Conservation (phyloP, 768 basidiomycete genomes). For the Mycena vulgaris region DNA sequence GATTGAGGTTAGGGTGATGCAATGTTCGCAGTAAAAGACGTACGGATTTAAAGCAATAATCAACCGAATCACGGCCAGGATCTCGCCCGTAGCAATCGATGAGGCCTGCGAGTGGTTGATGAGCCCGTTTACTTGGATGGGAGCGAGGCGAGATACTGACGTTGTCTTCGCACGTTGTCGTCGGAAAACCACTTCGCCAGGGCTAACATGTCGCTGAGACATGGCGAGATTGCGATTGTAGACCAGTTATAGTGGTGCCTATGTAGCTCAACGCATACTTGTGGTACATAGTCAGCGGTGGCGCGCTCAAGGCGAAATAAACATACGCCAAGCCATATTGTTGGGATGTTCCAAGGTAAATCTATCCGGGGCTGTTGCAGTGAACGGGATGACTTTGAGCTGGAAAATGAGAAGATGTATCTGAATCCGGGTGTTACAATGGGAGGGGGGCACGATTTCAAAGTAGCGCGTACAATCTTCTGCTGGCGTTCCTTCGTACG, state of each 20-base stretch:
- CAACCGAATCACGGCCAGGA: neutral
- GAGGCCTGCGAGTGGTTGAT: neutral
- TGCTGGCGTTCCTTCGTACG: neutral
- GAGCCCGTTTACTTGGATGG: neutral
- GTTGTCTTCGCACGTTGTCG: neutral
- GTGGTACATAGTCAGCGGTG: neutral
- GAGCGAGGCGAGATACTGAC: conserved; percentile 6
- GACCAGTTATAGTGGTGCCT: neutral
- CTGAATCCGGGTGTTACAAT: neutral
- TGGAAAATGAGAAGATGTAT: neutral
- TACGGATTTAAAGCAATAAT: neutral
- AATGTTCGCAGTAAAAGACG: neutral
- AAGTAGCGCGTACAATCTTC: neutral
- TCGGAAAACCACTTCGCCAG: neutral
- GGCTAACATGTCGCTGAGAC: neutral
- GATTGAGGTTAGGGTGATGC: neutral
- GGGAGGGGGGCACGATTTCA: neutral
- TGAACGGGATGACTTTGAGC: neutral
- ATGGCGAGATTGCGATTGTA: neutral
- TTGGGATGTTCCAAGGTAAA: neutral
- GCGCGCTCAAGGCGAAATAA: neutral
- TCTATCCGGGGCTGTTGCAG: neutral
- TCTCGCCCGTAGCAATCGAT: neutral
- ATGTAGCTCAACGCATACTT: neutral
- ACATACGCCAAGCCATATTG: conserved; percentile 5